Percentiles rank a stretch among this genome's conserved stretches.
phyloP scores from a whole-genome alignment of 164 flowering plant species.

The Kalanchoe fedtschenkoi region DNA sequence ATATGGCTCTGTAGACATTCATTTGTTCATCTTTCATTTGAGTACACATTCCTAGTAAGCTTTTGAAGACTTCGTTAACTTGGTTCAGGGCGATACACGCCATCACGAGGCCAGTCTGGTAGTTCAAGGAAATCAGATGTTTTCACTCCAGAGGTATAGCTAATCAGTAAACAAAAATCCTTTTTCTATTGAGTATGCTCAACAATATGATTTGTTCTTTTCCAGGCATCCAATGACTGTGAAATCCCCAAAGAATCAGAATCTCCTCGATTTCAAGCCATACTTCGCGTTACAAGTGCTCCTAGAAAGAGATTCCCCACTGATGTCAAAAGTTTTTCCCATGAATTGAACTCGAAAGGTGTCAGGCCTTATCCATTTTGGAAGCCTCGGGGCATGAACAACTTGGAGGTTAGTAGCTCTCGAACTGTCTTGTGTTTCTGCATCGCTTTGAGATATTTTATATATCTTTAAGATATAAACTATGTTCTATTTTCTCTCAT shows the following conservation, averaged over 20 bases:
- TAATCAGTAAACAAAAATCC: slow-evolving; percentile 7
- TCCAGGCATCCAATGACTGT: slow-evolving; percentile 63
- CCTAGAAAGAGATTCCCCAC: slow-evolving; percentile 82
- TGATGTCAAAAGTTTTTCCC: slow-evolving; percentile 97
- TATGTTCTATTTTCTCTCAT: neutral
- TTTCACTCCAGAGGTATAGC: slow-evolving; percentile 64
- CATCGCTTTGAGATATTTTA: slow-evolving; percentile 1
- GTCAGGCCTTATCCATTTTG: slow-evolving; percentile 96
- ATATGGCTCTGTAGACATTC: neutral
- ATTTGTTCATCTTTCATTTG: neutral
- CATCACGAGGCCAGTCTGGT: slow-evolving; percentile 47
- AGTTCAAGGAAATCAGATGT: slow-evolving; percentile 51
- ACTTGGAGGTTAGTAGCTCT: slow-evolving; percentile 67
- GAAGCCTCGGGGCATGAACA: slow-evolving; percentile 91
- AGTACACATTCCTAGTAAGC: neutral
- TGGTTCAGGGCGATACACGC: slow-evolving; percentile 34
- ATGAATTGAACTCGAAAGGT: slow-evolving; percentile 96
- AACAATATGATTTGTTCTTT: neutral
- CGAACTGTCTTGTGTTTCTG: neutral
- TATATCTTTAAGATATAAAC: too few species aligned
- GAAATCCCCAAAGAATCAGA: slow-evolving; percentile 98
- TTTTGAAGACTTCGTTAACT: slow-evolving; percentile 7
- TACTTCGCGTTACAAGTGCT: slow-evolving; percentile 91
- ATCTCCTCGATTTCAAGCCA: slow-evolving; percentile 98
- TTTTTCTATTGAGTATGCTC: slow-evolving; percentile 9